A percentile compares a stretch with the other conserved stretches of the same genome.
These are phyloP conservation scores for Pseudocercospora musae DNA, from an alignment of 2,329 filamentous ascomycete genomes.

Conservation along the genomic window DNA sequence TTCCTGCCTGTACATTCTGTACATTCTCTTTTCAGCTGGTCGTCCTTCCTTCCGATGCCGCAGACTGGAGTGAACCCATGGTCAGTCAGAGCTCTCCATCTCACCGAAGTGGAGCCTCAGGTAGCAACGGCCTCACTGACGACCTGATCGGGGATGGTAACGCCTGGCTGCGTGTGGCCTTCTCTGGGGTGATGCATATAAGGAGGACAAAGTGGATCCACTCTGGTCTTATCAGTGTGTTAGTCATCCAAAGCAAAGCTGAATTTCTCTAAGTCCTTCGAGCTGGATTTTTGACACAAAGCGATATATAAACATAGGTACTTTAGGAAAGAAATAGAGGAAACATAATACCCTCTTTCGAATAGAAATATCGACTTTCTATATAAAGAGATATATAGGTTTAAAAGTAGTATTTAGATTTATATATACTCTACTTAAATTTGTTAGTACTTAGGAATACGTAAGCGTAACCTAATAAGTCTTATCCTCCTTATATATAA, in stretches of 20 bases:
- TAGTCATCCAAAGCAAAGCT: background rate
- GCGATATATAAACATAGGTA: no score
- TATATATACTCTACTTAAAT: no score
- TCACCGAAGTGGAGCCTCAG: background rate
- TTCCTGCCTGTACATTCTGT: background rate
- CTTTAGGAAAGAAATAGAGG: background rate
- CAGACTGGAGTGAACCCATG: background rate
- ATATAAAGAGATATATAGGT: background rate
- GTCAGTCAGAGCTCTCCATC: background rate
- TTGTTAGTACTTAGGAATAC: no score
- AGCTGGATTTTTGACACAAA: background rate
- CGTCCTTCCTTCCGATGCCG: background rate
- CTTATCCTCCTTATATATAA: no score
- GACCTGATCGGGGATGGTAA: background rate
- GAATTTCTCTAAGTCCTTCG: background rate
- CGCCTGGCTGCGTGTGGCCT: background rate
- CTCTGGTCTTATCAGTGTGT: no score
- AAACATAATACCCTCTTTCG: background rate
- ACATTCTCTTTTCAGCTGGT: background rate
- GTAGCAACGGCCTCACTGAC: background rate
- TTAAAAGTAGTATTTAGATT: no score
- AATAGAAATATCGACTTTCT: background rate
- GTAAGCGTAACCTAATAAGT: no score
- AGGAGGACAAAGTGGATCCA: no score
- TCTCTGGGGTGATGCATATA: background rate